Evolutionary conservation across 163 green algal genomes (phyloP), one percentile per base, ranked within the genome.

Genomic region (Smithsoniella earleae): DNA sequence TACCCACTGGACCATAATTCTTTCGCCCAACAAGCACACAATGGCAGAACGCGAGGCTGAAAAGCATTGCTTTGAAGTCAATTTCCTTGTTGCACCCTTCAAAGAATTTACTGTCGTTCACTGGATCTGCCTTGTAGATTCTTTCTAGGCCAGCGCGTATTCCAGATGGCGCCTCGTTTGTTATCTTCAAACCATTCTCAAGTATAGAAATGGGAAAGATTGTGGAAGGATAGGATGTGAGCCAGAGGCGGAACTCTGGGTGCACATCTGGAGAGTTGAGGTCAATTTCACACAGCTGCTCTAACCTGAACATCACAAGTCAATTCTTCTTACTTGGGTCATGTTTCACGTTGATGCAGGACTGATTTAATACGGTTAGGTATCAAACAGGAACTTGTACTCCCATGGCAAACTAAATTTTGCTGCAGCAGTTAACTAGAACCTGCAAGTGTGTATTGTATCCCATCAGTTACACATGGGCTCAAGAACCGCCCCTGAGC

Each of bases 221-320:
- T 16, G 37, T 73, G 0, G 78, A 84, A 6, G 86, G 86, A 79
- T 90, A 90, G 44, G 81, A 88, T 3, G 86, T 92, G 13, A 92
- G 78, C 86, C 86, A 92, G 65, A 92, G 77, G 45, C 85, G 43
- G 74, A 82, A 85, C n/a, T 80, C 66, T 38, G 66, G 58, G 62
- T 78, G 36, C 8, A 65, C 73, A n/a, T 79, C 66, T 2, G 40
- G 36, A 52, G 46, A 63, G 49, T 2, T 55, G 8, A 76, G 36
- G n/a, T 82, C 69, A 10, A 73, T 75, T 40, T 82, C 77, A 65
- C 78, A 78, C 4, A 83, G 37, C 13, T 64, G 30, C 52, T 81
- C 76, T 3, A 83, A 66, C 55, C 37, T 79, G 37, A 54, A 54
- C 1, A 20, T 25, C 20, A n/a, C n/a, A n/a, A n/a, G n/a, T n/a